These are phyloP conservation scores for Suillus placidus DNA, from an alignment of 768 basidiomycete species.

Conservation along the genomic window DNA sequence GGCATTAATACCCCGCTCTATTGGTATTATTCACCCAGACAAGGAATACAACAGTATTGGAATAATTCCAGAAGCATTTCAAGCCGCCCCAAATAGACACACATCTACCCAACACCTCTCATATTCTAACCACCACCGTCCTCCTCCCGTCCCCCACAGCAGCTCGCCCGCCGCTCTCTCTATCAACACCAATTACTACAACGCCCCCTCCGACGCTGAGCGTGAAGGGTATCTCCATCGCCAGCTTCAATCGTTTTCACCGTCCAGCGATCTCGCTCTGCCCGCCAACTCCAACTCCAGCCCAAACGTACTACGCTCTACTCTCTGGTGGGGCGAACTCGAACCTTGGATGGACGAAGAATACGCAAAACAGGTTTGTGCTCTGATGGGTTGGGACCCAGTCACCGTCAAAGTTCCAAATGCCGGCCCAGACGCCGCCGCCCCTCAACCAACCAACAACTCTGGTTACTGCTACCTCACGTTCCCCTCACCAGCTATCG, in stretches of 20 bases:
- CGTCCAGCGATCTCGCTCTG: conserved; percentile 23
- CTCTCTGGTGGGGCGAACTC: conserved; percentile 85
- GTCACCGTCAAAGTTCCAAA: conserved; percentile 73
- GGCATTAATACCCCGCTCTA: conserved; percentile 34
- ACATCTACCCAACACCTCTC: conserved; percentile 31
- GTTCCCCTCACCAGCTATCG: conserved; percentile 72
- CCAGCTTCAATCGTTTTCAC: conserved; percentile 18
- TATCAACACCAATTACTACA: conserved; percentile 22
- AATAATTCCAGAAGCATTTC: conserved; percentile 33
- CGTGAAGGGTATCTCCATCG: conserved; percentile 20
- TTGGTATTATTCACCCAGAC: conserved; percentile 42
- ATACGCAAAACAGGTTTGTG: conserved; percentile 87
- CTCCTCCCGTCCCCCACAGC: conserved; percentile 34
- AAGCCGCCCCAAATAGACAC: conserved; percentile 38
- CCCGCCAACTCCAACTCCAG: conserved; percentile 32
- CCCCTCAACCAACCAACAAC: conserved; percentile 71
- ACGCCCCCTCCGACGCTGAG: conserved; percentile 24
- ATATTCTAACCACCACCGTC: conserved; percentile 49
- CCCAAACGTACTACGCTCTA: conserved; percentile 47
- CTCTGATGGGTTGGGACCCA: conserved; percentile 85
- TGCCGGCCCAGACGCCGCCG: conserved; percentile 56
- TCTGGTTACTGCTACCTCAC: conserved; percentile 89
- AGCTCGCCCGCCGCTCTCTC: conserved; percentile 26
- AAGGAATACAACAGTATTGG: conserved; percentile 37
- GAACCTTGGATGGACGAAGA: conserved; percentile 98